Evolutionary conservation across 495 filamentous ascomycete genomes (phyloP), one percentile per base, ranked within the genome.

Genomic region (Aspergillus ellipticus): DNA sequence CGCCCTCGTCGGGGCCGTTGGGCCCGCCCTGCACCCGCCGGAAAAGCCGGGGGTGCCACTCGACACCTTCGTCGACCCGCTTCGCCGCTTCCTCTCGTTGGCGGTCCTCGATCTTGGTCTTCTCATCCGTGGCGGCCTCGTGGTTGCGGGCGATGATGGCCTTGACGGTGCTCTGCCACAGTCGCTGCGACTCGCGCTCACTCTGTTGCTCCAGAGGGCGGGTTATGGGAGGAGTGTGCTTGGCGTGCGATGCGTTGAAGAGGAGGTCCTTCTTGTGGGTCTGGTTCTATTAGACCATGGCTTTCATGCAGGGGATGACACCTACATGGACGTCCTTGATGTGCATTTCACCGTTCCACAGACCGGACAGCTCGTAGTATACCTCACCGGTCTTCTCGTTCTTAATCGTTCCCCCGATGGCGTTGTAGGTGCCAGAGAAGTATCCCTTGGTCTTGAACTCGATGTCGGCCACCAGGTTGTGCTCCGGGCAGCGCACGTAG

Each of bases 381-480:
- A 84, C 72, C 63, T 96, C 89, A 35, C 89, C 90, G 1, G 88
- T 95, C 65, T 86, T 83, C 42, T 90, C 91, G 64, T 95, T 89
- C 69, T 87, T 96, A 76, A 99, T 96, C 11, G 79, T 86, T 24
- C 94, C 94, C 10, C 92, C 90, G 66, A 99, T 94, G 26, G 90
- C 90, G 67, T 99, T 96, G 69, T 99, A 97, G 1, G 89, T 93
- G 1, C 94, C 94, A 51, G 91, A 87, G 63, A 97, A 93, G 77
- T 95, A 99, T 5, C 95, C 95, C 71, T 99, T 99, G 28, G 89
- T 93, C 71, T 97, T 99, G 76, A 99, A 99, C 59, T 99, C 94
- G 54, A 99, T 85, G 67, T 97, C 94, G 56, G 92, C 92, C n/a
- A 83, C 79, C 13, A 97, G 76, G 41, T 88, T 84, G 22, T 88